Conservation (phyloP, 306 rosid species). For the Inga oerstediana region DNA sequence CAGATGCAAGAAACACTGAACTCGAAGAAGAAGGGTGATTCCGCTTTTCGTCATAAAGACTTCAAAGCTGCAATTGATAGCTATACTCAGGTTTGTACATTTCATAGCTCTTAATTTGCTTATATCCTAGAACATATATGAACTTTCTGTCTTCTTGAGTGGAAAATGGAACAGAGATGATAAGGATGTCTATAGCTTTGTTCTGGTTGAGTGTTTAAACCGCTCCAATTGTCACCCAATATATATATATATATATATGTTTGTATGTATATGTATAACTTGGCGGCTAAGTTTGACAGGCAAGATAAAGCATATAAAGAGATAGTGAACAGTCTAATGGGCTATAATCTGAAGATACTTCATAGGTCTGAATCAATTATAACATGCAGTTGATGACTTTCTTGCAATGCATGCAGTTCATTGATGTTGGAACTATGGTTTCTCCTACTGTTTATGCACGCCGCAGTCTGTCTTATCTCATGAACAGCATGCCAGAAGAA, state of each 20-base stretch:
- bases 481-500: slow-evolving; percentile 75
- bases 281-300: background rate
- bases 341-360: background rate
- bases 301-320: background rate
- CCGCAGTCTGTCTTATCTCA: slow-evolving; percentile 78
- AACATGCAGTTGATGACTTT: slow-evolving; percentile 40
- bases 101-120: slow-evolving; percentile 22
- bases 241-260: no score
- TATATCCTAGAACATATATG: slow-evolving; percentile 1
- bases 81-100: slow-evolving; percentile 67
- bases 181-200: background rate
- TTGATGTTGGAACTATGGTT: slow-evolving; percentile 82
- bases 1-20: slow-evolving; percentile 92
- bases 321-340: background rate
- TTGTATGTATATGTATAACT: background rate
- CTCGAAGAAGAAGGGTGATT: slow-evolving; percentile 92
- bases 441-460: slow-evolving; percentile 95
- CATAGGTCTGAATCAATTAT: slow-evolving; percentile 19
- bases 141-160: background rate
- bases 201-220: background rate
- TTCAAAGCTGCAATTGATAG: slow-evolving; percentile 70
- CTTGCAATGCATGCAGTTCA: slow-evolving; percentile 69
- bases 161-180: background rate
- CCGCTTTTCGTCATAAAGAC: slow-evolving; percentile 81
- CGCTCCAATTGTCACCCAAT: background rate